Conservation (phyloP, 805 yeast species). For the Teunomyces funiuensis region DNA sequence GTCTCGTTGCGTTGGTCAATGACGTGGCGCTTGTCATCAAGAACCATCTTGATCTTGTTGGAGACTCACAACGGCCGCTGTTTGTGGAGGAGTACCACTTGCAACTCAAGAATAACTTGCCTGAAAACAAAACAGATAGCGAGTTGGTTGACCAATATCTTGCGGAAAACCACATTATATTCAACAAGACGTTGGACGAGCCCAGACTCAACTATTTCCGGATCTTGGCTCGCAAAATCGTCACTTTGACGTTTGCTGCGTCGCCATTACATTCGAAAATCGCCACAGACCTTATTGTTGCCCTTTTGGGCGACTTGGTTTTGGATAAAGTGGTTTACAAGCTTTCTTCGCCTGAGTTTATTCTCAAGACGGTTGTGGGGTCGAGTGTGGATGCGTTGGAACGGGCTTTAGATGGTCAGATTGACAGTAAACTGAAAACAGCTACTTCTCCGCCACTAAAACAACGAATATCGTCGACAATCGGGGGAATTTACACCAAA, state of each 20-base stretch:
- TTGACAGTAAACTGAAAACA: background rate
- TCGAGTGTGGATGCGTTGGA: conserved; percentile 8
- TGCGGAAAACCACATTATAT: conserved; percentile 18
- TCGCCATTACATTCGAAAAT: conserved; percentile 24
- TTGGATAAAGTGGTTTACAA: conserved; percentile 22
- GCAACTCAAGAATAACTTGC: background rate
- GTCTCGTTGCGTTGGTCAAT: conserved; percentile 19
- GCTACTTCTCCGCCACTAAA: background rate
- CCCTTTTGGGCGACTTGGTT: conserved; percentile 31
- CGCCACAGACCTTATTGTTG: conserved; percentile 19
- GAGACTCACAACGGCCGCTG: background rate
- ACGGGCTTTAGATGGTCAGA: conserved; percentile 2
- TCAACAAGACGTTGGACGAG: conserved; percentile 9
- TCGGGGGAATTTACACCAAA: conserved; percentile 2
- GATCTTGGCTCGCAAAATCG: conserved; percentile 21
- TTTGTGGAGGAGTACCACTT: conserved; percentile 1
- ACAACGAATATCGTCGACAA: background rate
- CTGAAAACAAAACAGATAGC: background rate
- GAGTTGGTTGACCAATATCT: conserved; percentile 6
- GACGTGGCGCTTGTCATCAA: conserved; percentile 23
- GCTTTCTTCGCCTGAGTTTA: conserved; percentile 26
- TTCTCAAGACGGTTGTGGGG: conserved; percentile 17
- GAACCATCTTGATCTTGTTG: conserved; percentile 17
- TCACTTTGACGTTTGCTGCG: conserved; percentile 15
- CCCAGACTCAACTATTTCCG: conserved; percentile 20